Percentiles rank a stretch among this genome's conserved stretches.
phyloP scores from a whole-genome alignment of 805 yeast species.

The Myxozyma neglecta region DNA sequence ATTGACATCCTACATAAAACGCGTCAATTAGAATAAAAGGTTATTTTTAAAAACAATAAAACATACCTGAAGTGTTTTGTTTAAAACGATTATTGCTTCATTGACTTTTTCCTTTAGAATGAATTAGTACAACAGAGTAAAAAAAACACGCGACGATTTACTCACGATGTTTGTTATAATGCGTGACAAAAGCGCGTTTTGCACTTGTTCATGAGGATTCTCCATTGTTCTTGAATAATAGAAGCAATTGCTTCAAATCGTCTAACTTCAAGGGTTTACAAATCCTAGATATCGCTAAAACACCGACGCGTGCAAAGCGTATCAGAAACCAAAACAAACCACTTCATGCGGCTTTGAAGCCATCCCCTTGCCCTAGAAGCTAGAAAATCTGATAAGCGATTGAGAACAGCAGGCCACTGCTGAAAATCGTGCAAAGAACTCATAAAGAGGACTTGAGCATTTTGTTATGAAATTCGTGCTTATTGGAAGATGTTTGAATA shows the following conservation, averaged over 20 bases:
- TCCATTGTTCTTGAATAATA: slow-evolving; percentile 49
- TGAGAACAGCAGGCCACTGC: too few species aligned
- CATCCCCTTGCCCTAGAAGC: too few species aligned
- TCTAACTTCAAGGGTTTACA: not conserved
- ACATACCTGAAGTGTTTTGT: slow-evolving; percentile 54
- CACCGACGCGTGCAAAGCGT: too few species aligned
- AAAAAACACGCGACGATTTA: slow-evolving; percentile 21
- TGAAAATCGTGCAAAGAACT: too few species aligned
- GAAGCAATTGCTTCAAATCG: not conserved
- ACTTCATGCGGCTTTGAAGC: too few species aligned
- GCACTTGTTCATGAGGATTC: slow-evolving; percentile 83
- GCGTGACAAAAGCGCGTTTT: slow-evolving; percentile 69
- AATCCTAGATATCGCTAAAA: too few species aligned
- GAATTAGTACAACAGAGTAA: not conserved
- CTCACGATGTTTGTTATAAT: slow-evolving; percentile 75
- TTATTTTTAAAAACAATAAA: slow-evolving; percentile 14
- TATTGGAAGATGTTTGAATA: too few species aligned
- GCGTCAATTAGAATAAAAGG: not conserved
- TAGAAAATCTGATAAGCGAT: too few species aligned
- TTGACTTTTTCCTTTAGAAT: slow-evolving; percentile 60
- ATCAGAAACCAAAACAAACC: too few species aligned
- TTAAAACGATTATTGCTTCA: slow-evolving; percentile 65
- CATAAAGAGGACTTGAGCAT: too few species aligned
- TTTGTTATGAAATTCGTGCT: too few species aligned
- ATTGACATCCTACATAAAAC: slow-evolving; percentile 49